Percentiles rank a stretch among this genome's conserved stretches.
phyloP scores from a whole-genome alignment of 257 asterid genomes.

The Nicotiana knightiana region DNA sequence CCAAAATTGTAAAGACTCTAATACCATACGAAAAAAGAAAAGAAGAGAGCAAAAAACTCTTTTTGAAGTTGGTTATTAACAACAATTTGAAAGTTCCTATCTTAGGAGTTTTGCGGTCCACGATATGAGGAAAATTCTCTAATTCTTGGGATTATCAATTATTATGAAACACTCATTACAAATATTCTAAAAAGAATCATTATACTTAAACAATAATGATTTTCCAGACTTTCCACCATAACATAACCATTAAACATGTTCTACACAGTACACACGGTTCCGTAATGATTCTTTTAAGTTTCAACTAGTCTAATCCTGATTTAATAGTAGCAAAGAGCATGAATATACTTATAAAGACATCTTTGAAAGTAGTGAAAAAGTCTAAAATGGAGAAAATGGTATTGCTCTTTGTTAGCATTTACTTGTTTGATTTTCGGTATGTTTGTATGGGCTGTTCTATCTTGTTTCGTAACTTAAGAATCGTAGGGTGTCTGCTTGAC shows the following conservation, averaged over 20 bases:
- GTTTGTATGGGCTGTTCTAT: background rate
- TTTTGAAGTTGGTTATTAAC: background rate
- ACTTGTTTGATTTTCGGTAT: background rate
- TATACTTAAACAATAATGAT: background rate
- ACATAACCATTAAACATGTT: background rate
- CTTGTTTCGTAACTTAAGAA: background rate
- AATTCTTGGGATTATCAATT: background rate
- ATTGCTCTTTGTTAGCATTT: background rate
- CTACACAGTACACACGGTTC: background rate
- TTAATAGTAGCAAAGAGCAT: background rate
- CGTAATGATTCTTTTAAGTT: background rate
- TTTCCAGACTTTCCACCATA: background rate
- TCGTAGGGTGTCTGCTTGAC: background rate
- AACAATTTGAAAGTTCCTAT: background rate
- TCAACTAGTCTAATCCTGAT: background rate
- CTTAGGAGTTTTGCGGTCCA: background rate
- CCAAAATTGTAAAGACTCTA: background rate
- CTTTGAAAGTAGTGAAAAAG: background rate
- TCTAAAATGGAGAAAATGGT: background rate
- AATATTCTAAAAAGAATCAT: background rate
- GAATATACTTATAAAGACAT: background rate
- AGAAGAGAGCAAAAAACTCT: background rate
- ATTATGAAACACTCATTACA: background rate
- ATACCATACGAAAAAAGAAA: background rate
- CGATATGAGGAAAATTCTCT: background rate